Percentiles rank a stretch among this genome's conserved stretches.
These are phyloP conservation scores for Bolboschoenus planiculmis DNA, from an alignment of 176 grass and related monocot species.

Conservation along the genomic window DNA sequence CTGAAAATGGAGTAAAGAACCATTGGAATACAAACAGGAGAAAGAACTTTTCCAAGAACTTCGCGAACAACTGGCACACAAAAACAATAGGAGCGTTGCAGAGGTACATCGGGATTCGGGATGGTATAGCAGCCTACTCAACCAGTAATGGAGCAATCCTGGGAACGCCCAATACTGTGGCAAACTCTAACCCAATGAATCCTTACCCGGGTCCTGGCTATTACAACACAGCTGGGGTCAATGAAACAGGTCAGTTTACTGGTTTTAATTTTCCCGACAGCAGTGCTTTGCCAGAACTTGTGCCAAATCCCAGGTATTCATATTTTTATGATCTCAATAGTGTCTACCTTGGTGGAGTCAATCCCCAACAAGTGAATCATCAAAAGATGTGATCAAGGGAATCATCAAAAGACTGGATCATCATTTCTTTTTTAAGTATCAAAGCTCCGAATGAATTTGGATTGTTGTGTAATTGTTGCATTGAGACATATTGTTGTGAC, in stretches of 20 bases:
- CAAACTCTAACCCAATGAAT: not conserved
- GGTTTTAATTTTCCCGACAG: not conserved
- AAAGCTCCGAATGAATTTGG: not conserved
- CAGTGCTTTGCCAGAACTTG: not conserved
- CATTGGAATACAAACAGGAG: conserved; percentile 29
- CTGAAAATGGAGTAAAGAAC: conserved; percentile 25
- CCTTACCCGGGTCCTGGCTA: not conserved
- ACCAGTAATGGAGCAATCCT: not conserved
- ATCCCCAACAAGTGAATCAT: not conserved
- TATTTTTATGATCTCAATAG: not conserved
- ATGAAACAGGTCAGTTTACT: not conserved
- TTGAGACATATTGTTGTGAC: not conserved
- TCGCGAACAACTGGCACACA: not conserved
- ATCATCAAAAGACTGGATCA: not conserved
- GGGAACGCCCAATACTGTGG: not conserved
- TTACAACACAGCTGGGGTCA: not conserved
- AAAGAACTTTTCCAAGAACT: not conserved
- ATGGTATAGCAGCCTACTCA: not conserved
- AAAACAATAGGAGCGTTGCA: conserved; percentile 1
- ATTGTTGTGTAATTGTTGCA: not conserved
- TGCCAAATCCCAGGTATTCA: not conserved
- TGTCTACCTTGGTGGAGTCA: not conserved
- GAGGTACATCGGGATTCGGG: conserved; percentile 12
- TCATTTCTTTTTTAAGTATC: not conserved
- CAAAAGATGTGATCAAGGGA: not conserved